These are phyloP conservation scores for Geotrichum phurueaensis DNA, from an alignment of 1,139 yeast genomes.

Conservation along the genomic window DNA sequence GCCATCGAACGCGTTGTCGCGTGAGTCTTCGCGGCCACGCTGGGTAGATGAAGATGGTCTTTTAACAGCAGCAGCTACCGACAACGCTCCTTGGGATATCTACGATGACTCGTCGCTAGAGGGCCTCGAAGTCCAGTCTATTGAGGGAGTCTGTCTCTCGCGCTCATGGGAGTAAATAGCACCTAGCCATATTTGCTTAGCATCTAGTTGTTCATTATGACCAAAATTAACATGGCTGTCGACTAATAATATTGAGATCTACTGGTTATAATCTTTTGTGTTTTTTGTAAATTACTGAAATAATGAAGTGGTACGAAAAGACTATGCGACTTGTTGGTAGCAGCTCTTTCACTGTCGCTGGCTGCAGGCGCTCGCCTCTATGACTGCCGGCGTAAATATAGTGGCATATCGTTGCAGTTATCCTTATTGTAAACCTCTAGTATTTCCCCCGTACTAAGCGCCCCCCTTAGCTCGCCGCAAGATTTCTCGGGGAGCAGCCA, in stretches of 20 bases:
- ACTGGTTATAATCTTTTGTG: background rate
- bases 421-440: no score
- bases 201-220: background rate
- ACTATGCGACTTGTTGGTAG: no score
- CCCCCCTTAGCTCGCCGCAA: no score
- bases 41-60: background rate
- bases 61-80: background rate
- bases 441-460: no score
- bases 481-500: no score
- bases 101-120: conserved; percentile 16
- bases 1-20: background rate
- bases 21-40: background rate
- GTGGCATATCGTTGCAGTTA: no score
- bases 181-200: background rate
- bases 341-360: no score
- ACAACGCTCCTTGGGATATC: conserved; percentile 11
- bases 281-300: no score
- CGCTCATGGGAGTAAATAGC: conserved; percentile 4
- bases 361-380: no score
- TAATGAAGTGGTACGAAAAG: no score
- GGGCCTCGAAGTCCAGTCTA: conserved; percentile 14
- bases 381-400: no score
- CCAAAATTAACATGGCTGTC: background rate
- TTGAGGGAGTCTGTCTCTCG: conserved; percentile 12
- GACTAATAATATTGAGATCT: background rate